A percentile compares a stretch with the other conserved stretches of the same genome.
These are phyloP conservation scores for Glarea lozoyensis DNA, from an alignment of 495 filamentous ascomycete genomes.

Conservation along the genomic window DNA sequence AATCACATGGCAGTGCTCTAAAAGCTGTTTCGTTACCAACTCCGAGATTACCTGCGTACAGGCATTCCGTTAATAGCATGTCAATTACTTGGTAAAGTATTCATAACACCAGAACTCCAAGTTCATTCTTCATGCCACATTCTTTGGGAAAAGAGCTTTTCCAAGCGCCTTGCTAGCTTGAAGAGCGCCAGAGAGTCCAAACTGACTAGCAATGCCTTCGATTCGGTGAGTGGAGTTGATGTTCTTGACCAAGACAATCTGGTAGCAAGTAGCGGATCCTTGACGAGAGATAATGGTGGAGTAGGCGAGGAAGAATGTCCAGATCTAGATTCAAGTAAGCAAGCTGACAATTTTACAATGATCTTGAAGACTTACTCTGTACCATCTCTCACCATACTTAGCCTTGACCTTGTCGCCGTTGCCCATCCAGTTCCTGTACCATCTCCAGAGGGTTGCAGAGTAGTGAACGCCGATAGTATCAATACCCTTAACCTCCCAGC, in stretches of 20 bases:
- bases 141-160: constrained; percentile 35
- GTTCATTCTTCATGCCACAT: constrained; percentile 1
- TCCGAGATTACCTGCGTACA: too few species aligned
- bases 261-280: constrained; percentile 89
- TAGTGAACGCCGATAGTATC: constrained; percentile 96
- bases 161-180: constrained; percentile 27
- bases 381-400: constrained; percentile 95
- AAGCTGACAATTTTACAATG: neutral
- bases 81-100: too few species aligned
- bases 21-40: too few species aligned
- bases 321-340: constrained; percentile 65
- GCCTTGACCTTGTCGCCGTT: constrained; percentile 91
- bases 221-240: constrained; percentile 92
- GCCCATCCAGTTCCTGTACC: constrained; percentile 98
- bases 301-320: constrained; percentile 95
- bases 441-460: constrained; percentile 92
- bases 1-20: too few species aligned
- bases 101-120: too few species aligned
- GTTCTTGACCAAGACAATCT: constrained; percentile 95
- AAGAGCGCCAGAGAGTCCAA: constrained; percentile 64
- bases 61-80: too few species aligned
- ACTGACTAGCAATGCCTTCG: constrained; percentile 74
- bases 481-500: constrained; percentile 67
- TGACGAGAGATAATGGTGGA: constrained; percentile 92
- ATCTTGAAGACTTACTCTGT: constrained; percentile 58